Evolutionary conservation across 139 green algal genomes (phyloP).

Genomic region (Chlorella sp.): DNA sequence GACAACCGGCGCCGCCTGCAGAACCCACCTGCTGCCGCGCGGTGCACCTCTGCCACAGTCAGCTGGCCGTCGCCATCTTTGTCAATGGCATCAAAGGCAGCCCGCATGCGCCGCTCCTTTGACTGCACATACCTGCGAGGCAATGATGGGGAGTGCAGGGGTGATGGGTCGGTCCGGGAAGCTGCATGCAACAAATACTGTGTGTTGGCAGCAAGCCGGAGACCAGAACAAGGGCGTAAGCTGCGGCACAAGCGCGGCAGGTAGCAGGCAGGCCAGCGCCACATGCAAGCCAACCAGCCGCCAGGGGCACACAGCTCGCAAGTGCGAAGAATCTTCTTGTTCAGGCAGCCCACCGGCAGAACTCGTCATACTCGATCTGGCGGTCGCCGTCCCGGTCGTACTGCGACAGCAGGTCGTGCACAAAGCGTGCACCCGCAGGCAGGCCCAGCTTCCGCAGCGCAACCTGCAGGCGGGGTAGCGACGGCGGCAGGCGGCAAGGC

Average conservation of each 20-base stretch:
- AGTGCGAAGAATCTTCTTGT: no score
- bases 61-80: conserved; percentile 17
- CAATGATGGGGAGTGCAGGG: no score
- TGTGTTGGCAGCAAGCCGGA: not conserved
- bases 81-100: not conserved
- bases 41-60: conserved; percentile 20
- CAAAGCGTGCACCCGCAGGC: conserved; percentile 13
- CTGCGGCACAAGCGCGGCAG: not conserved
- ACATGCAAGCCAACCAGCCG: not conserved
- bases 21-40: conserved; percentile 3
- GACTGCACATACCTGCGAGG: conserved; percentile 3
- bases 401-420: conserved; percentile 26
- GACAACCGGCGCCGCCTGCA: no score
- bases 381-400: conserved; percentile 31
- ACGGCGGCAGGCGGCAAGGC: not conserved
- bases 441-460: conserved; percentile 33
- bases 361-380: conserved; percentile 10
- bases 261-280: not conserved
- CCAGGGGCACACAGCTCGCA: not conserved
- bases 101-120: conserved; percentile 14
- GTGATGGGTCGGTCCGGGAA: no score
- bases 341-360: not conserved
- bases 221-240: not conserved
- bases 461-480: not conserved
- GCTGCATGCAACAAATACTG: not conserved